Evolutionary conservation across 176 grass and related monocot genomes (phyloP).

Genomic region (Aegilops tauschii): DNA sequence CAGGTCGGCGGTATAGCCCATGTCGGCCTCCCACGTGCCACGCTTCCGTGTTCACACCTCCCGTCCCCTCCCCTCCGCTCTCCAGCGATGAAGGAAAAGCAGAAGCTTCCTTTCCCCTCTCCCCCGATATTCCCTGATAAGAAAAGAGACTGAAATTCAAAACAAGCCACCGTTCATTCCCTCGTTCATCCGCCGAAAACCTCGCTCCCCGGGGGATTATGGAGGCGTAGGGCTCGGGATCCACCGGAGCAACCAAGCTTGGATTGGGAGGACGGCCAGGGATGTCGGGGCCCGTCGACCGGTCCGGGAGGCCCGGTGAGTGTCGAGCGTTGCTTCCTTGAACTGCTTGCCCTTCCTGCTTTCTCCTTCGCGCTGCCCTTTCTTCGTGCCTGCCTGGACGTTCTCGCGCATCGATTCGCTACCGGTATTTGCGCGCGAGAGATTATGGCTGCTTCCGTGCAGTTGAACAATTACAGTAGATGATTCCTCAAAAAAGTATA

Average conservation of each 20-base stretch:
- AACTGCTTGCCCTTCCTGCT: not conserved
- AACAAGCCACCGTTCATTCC: conserved; percentile 6
- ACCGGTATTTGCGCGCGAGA: not conserved
- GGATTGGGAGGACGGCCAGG: not conserved
- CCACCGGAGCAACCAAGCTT: not conserved
- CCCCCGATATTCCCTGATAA: not conserved
- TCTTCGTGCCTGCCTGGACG: not conserved
- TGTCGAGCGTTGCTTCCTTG: conserved; percentile 18
- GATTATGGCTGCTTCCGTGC: not conserved
- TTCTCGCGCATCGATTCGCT: not conserved
- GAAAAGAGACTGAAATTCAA: not conserved
- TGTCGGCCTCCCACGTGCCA: not conserved
- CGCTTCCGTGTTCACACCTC: not conserved
- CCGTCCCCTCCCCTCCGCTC: not conserved
- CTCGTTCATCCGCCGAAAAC: not conserved
- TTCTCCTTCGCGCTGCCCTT: not conserved
- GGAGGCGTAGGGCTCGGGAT: conserved; percentile 15
- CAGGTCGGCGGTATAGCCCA: not conserved
- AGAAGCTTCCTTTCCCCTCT: conserved; percentile 43
- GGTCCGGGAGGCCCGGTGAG: conserved; percentile 55
- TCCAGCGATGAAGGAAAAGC: conserved; percentile 13
- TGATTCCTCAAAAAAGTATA: not conserved
- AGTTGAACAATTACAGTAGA: not conserved
- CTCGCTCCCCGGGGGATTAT: not conserved
- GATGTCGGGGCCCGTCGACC: conserved; percentile 62